phyloP scores from a whole-genome alignment of 768 basidiomycete species.

The Lactarius pseudohatsudake region DNA sequence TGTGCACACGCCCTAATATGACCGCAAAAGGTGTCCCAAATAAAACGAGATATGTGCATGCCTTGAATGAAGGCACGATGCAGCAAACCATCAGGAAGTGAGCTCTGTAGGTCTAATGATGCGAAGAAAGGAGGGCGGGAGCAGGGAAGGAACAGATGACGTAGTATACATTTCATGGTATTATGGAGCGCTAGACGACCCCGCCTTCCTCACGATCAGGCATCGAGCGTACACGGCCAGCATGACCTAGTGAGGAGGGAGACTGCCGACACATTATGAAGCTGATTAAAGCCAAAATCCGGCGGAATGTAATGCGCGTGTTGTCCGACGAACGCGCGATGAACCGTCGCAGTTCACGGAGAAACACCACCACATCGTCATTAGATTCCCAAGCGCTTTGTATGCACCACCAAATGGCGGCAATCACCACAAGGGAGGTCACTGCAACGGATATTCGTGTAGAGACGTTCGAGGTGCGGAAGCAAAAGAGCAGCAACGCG shows the following conservation, averaged over 20 bases:
- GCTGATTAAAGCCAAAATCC: background rate
- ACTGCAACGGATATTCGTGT: background rate
- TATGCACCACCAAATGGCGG: background rate
- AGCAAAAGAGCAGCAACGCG: slow-evolving; percentile 10
- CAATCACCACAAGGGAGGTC: background rate
- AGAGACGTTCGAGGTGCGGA: background rate
- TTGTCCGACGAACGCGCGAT: background rate
- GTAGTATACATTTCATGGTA: no score
- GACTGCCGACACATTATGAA: background rate
- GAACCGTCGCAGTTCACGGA: background rate
- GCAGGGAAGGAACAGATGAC: no score
- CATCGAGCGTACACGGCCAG: background rate
- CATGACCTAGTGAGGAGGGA: background rate
- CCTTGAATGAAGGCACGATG: no score
- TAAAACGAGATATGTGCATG: no score
- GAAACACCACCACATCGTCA: background rate
- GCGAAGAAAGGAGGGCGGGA: no score
- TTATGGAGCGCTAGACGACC: no score
- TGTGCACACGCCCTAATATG: no score
- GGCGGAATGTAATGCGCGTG: background rate
- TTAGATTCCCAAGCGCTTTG: background rate
- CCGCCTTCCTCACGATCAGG: background rate
- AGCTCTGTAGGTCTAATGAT: no score
- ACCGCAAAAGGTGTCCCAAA: no score
- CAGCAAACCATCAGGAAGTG: no score